Evolutionary conservation across 2,329 filamentous ascomycete genomes (phyloP).

Genomic region (Tothia fuscella): DNA sequence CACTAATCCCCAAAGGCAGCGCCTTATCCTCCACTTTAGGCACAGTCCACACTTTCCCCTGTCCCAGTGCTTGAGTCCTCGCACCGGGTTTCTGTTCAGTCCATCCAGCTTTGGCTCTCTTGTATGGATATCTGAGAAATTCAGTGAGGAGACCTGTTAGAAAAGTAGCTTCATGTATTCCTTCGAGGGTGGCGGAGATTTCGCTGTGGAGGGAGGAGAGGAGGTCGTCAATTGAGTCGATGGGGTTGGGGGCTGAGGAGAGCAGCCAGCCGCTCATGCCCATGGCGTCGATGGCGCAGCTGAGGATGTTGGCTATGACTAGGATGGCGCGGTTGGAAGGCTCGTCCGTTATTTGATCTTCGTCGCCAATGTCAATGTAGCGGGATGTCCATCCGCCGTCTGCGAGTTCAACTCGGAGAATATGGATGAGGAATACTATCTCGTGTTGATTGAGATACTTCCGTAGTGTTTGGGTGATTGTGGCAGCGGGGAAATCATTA

Average conservation of each 20-base stretch:
- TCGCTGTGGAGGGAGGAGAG: conserved; percentile 55
- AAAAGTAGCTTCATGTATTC: conserved; percentile 55
- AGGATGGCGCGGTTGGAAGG: conserved; percentile 57
- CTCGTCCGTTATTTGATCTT: conserved; percentile 31
- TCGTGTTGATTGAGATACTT: conserved; percentile 53
- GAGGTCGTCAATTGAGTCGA: conserved; percentile 49
- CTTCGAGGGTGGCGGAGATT: conserved; percentile 58
- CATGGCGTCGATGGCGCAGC: conserved; percentile 63
- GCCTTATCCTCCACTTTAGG: conserved; percentile 34
- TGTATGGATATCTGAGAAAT: conserved; percentile 47
- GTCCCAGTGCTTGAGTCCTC: conserved; percentile 21
- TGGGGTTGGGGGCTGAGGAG: conserved; percentile 37
- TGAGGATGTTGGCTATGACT: conserved; percentile 59
- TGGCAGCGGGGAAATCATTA: conserved; percentile 48
- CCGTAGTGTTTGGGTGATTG: conserved; percentile 53
- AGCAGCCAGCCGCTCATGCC: conserved; percentile 63
- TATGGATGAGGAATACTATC: conserved; percentile 57
- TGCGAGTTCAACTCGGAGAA: conserved; percentile 61
- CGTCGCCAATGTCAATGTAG: conserved; percentile 49
- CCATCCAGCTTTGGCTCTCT: conserved; percentile 13
- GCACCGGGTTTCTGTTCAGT: conserved; percentile 14
- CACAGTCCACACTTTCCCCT: conserved; percentile 25
- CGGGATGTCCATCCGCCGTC: conserved; percentile 64
- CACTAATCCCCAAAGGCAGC: conserved; percentile 64
- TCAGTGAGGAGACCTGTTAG: conserved; percentile 54